Evolutionary conservation across 805 yeast genomes (phyloP).

Genomic region (Monosporozyma unispora): DNA sequence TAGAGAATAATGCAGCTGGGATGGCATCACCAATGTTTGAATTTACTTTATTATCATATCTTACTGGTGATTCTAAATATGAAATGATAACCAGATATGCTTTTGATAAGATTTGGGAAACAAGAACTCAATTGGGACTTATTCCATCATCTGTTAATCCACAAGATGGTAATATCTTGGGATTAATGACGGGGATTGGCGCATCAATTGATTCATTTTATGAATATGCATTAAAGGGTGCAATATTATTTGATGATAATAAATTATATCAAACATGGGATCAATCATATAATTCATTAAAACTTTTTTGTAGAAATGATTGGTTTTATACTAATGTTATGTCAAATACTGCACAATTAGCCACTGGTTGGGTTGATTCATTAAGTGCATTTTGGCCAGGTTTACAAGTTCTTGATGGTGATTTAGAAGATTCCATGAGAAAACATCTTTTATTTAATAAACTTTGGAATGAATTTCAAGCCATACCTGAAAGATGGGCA

Average conservation of each 20-base stretch:
- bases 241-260: constrained; percentile 61
- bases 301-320: constrained; percentile 41
- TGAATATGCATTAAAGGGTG: constrained; percentile 75
- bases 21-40: constrained; percentile 79
- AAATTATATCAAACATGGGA: constrained; percentile 48
- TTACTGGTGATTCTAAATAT: constrained; percentile 68
- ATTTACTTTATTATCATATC: constrained; percentile 60
- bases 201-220: constrained; percentile 88
- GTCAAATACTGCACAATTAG: constrained; percentile 39
- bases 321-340: constrained; percentile 54
- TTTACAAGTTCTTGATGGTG: constrained; percentile 69
- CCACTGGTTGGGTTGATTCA: constrained; percentile 72
- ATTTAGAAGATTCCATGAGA: constrained; percentile 52
- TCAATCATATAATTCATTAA: constrained; percentile 48
- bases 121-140: constrained; percentile 51
- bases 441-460: constrained; percentile 59
- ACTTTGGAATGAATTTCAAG: constrained; percentile 71
- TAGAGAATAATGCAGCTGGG: constrained; percentile 81
- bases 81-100: constrained; percentile 54
- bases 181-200: constrained; percentile 68
- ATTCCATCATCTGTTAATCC: constrained; percentile 75
- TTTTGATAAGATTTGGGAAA: constrained; percentile 61
- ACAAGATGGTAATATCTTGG: constrained; percentile 43
- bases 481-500: constrained; percentile 86
- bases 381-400: constrained; percentile 88